Conservation (phyloP, 2,329 filamentous ascomycete genomes). For the Tolypocladium tundrense region DNA sequence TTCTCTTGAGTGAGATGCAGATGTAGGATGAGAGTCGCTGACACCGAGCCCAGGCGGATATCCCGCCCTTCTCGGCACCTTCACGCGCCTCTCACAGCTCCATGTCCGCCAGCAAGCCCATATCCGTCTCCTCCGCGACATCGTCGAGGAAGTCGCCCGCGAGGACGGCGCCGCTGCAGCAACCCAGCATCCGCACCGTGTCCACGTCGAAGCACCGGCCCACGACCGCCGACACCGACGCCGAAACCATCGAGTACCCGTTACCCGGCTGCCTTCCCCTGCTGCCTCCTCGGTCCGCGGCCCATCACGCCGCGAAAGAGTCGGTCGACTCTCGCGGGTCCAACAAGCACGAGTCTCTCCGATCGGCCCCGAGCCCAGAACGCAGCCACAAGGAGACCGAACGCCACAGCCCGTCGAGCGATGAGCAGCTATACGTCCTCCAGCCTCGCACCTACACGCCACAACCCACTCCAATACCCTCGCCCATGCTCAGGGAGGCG, state of each 20-base stretch:
- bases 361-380: background rate
- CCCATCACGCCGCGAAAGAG: background rate
- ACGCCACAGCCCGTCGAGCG: slow-evolving; percentile 2
- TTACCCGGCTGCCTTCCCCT: slow-evolving; percentile 11
- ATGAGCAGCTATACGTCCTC: slow-evolving; percentile 39
- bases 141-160: slow-evolving; percentile 2
- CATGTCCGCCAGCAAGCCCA: background rate
- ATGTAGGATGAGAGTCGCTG: background rate
- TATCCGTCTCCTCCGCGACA: slow-evolving; percentile 2
- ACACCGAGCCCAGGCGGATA: slow-evolving; percentile 7
- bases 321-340: background rate
- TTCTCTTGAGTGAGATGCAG: slow-evolving; percentile 1
- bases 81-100: background rate
- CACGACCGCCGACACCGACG: slow-evolving; percentile 7
- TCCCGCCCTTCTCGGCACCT: slow-evolving; percentile 10
- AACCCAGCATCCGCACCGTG: slow-evolving; percentile 9
- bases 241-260: slow-evolving; percentile 11
- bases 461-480: background rate
- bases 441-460: slow-evolving; percentile 51
- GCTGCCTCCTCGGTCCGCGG: slow-evolving; percentile 6
- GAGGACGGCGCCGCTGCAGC: background rate
- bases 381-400: slow-evolving; percentile 7
- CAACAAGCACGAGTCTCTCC: background rate
- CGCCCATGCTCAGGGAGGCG: background rate
- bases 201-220: slow-evolving; percentile 5